A percentile compares a stretch with the other conserved stretches of the same genome.
Evolutionary conservation across 2,329 filamentous ascomycete genomes (phyloP).

Genomic region (Fusarium compactum): DNA sequence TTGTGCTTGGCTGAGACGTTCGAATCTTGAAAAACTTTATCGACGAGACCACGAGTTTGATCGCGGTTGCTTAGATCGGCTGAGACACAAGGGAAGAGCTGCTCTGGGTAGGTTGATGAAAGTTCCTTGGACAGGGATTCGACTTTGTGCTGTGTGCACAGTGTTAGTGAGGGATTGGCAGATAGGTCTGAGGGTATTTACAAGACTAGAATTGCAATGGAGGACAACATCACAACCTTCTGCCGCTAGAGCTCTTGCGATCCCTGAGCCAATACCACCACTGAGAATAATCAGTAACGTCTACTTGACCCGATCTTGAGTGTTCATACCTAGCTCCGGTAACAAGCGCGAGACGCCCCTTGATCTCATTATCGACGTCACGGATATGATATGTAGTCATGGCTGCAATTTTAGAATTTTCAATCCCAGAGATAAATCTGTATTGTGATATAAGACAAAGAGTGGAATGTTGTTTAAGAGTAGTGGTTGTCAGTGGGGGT

Average conservation of each 20-base stretch:
- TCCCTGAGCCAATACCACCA: constrained; percentile 31
- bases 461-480: neutral
- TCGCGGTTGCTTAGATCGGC: constrained; percentile 30
- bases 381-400: constrained; percentile 29
- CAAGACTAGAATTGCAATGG: constrained; percentile 30
- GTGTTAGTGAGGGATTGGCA: neutral
- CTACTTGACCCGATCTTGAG: fast-evolving
- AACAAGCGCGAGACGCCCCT: constrained; percentile 29
- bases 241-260: constrained; percentile 17
- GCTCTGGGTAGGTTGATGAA: neutral
- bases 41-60: constrained; percentile 20
- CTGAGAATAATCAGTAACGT: neutral
- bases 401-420: fast-evolving
- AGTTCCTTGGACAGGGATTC: constrained; percentile 17
- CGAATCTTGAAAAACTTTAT: constrained; percentile 4
- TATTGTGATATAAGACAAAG: neutral
- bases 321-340: constrained; percentile 27
- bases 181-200: too few relatives aligned
- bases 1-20: constrained; percentile 14
- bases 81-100: constrained; percentile 24
- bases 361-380: constrained; percentile 24
- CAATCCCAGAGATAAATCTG: fast-evolving
- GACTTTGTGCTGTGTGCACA: constrained; percentile 13
- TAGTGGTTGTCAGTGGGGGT: neutral
- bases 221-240: constrained; percentile 36